Percentiles rank a stretch among this genome's conserved stretches.
These are phyloP conservation scores for Globisporangium alternatum DNA, from an alignment of 352 stramenopile genomes.

Conservation along the genomic window DNA sequence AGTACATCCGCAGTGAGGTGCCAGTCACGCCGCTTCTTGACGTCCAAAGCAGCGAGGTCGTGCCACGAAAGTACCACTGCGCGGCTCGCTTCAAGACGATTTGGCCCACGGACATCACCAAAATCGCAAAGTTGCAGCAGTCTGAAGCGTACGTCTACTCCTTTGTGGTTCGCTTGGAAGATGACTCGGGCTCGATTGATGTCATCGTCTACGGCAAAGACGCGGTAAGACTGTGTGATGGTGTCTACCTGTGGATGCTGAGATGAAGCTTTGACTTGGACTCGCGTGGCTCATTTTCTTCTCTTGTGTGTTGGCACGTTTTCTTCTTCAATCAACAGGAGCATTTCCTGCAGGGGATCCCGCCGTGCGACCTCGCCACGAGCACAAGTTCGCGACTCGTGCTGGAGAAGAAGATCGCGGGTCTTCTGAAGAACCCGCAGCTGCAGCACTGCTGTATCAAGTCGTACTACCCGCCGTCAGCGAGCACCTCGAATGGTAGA, in stretches of 20 bases:
- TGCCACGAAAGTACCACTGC: conserved; percentile 70
- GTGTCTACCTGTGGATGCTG: neutral
- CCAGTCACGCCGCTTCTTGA: conserved; percentile 37
- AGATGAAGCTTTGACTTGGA: neutral
- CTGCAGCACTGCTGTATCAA: conserved; percentile 68
- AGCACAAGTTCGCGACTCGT: conserved; percentile 49
- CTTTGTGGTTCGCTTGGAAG: conserved; percentile 58
- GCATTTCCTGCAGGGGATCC: conserved; percentile 66
- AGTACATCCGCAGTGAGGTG: conserved; percentile 44
- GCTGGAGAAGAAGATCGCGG: conserved; percentile 46
- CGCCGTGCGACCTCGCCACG: conserved; percentile 53
- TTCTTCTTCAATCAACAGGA: conserved; percentile 32
- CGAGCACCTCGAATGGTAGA: conserved; percentile 6
- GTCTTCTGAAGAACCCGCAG: conserved; percentile 24
- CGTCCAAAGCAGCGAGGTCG: conserved; percentile 26
- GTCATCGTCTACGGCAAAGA: conserved; percentile 70
- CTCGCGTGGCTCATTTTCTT: neutral
- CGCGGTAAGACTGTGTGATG: conserved; percentile 35
- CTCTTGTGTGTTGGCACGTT: neutral
- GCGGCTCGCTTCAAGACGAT: conserved; percentile 36
- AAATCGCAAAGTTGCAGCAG: conserved; percentile 47
- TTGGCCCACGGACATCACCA: conserved; percentile 46
- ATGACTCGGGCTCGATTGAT: conserved; percentile 46
- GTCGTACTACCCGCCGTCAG: conserved; percentile 41
- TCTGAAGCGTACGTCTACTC: conserved; percentile 52